Evolutionary conservation across 2,329 filamentous ascomycete species (phyloP), one percentile per base, ranked within the genome.

Genomic region (Aschersonia sp.): DNA sequence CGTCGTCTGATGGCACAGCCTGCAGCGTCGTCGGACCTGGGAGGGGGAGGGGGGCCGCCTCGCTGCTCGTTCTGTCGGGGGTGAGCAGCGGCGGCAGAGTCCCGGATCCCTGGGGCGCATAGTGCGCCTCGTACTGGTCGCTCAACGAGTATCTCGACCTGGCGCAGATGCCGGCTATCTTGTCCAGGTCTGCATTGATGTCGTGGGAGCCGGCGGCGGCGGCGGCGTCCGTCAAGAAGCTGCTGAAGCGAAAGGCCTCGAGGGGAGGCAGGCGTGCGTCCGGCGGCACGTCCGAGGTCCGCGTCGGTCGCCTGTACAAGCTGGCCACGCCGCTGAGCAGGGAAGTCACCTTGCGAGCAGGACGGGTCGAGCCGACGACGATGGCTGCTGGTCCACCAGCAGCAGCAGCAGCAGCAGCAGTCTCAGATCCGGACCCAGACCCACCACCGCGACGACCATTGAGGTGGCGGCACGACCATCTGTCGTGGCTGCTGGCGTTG

Each of bases 121-220:
- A 74, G 53, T 83, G 79, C 6, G 80, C 76, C 55, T 81, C 79
- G 55, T 82, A 81, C 56, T 82, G 78, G 58, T 81, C 80, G 60
- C 77, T 81, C 46, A 82, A 58, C 41, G 77, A 81, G 58, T 81
- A 82, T 42, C 74, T 71, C 10, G 77, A 81, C 35, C 75, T 69
- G 39, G 79, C 79, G 61, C 78, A 83, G 32, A 83, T 82, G 59
- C 82, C 78, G 9, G 79, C 79, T 55, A 83, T 82, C 41, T 76
- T 72, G 51, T 82, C 77, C 45, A 83, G 63, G 55, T 81, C 76
- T 10, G 76, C 67, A 46, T 69, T 68, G 50, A 81, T 76, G 49
- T 74, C 69, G 45, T 62, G 63, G 5, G 62, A 62, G 5, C 56
- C 57, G 45, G 65, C 64, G 45, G 68, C 64, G 1, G 40, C 63